Evolutionary conservation across 495 filamentous ascomycete genomes (phyloP).

Genomic region (Bombardia bombarda): DNA sequence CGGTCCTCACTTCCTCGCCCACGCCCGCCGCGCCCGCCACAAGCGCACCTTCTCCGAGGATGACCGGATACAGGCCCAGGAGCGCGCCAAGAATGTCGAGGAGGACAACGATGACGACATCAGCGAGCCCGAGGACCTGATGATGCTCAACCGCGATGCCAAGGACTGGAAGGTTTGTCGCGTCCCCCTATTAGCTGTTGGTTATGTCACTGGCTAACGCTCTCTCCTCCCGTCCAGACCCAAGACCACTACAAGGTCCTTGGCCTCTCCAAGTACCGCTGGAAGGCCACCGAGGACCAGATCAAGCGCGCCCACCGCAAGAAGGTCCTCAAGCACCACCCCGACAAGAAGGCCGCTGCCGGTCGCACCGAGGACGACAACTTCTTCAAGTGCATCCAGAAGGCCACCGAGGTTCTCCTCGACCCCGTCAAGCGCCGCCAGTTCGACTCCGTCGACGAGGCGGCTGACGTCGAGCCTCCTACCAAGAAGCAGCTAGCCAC

Average conservation of each 20-base stretch:
- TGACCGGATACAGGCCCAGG: constrained; percentile 90
- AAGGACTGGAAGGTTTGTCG: constrained; percentile 95
- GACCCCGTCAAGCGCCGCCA: constrained; percentile 91
- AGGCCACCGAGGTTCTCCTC: constrained; percentile 85
- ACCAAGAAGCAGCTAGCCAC: constrained; percentile 79
- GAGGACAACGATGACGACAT: constrained; percentile 84
- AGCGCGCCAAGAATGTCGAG: constrained; percentile 91
- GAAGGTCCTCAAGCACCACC: constrained; percentile 98
- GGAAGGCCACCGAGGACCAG: constrained; percentile 87
- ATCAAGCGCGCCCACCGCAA: constrained; percentile 98
- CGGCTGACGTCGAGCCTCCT: constrained; percentile 82
- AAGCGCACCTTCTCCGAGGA: constrained; percentile 97
- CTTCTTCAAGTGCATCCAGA: constrained; percentile 99
- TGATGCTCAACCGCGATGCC: constrained; percentile 84
- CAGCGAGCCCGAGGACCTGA: constrained; percentile 82
- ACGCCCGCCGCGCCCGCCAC: constrained; percentile 92
- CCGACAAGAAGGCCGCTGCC: constrained; percentile 93
- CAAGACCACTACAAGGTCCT: constrained; percentile 99
- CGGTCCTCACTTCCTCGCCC: constrained; percentile 94
- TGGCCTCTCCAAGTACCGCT: constrained; percentile 85
- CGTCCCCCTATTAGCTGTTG: background rate
- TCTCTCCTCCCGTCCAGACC: constrained; percentile 36
- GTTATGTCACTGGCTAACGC: constrained; percentile 17
- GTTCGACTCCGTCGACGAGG: constrained; percentile 93
- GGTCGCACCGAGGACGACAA: constrained; percentile 86